These are phyloP conservation scores for Aspergillus caelatus DNA, from an alignment of 2,329 filamentous ascomycete species.

Conservation along the genomic window DNA sequence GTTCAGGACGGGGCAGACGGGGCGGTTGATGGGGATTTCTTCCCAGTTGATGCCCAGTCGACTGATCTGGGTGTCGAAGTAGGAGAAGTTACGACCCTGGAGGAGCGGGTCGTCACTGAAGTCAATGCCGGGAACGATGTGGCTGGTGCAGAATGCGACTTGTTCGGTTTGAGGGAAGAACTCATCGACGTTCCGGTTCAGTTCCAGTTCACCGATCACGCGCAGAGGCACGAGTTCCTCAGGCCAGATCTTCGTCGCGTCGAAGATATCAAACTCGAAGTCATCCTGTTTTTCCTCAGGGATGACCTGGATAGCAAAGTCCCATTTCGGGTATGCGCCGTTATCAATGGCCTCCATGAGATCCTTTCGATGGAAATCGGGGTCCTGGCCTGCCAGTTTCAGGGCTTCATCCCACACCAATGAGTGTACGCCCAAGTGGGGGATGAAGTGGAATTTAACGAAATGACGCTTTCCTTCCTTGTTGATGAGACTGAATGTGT, in stretches of 20 bases:
- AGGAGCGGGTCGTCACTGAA: constrained; percentile 75
- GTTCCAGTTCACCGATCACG: constrained; percentile 76
- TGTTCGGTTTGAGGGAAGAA: constrained; percentile 84
- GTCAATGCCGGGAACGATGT: constrained; percentile 77
- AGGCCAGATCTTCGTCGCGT: constrained; percentile 85
- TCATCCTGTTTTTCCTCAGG: constrained; percentile 71
- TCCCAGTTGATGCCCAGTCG: constrained; percentile 75
- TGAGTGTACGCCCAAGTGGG: constrained; percentile 38
- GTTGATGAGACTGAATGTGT: constrained; percentile 38
- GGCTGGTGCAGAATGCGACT: constrained; percentile 77
- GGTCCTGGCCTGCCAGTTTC: constrained; percentile 73
- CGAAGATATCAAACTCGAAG: constrained; percentile 84
- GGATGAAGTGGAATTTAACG: constrained; percentile 40
- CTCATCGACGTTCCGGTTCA: constrained; percentile 79
- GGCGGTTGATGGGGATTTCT: constrained; percentile 75
- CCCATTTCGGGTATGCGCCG: constrained; percentile 74
- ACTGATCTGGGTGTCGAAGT: constrained; percentile 59
- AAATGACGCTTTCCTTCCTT: constrained; percentile 36
- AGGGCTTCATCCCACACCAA: constrained; percentile 67
- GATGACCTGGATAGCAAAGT: constrained; percentile 79
- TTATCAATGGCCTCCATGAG: constrained; percentile 73
- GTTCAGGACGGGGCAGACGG: constrained; percentile 74
- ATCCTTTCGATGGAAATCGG: constrained; percentile 81
- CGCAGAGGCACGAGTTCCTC: constrained; percentile 74
- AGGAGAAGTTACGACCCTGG: constrained; percentile 72